phyloP scores from a whole-genome alignment of 2,329 filamentous ascomycete genomes.

The Exophiala sp. region DNA sequence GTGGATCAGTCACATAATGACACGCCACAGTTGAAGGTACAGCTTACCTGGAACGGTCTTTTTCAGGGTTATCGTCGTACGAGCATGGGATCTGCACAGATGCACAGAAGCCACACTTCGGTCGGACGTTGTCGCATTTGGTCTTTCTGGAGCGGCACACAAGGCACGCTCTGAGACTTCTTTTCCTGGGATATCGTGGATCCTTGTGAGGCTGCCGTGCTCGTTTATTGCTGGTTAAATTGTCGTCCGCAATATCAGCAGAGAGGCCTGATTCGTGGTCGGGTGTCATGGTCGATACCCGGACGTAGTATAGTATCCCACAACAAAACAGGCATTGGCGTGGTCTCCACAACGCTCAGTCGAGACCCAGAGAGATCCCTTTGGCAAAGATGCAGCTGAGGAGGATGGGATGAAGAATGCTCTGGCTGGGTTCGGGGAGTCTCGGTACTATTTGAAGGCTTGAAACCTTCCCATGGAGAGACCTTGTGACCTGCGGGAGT shows the following conservation, averaged over 20 bases:
- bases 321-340: background rate
- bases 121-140: slow-evolving; percentile 1
- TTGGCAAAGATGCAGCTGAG: background rate
- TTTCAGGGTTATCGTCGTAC: background rate
- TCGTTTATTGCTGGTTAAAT: background rate
- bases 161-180: background rate
- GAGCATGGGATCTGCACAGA: background rate
- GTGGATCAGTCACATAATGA: background rate
- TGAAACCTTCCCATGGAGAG: no score
- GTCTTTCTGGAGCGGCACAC: slow-evolving; percentile 2
- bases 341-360: background rate
- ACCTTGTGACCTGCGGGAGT: no score
- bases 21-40: background rate
- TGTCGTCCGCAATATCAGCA: background rate
- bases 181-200: background rate
- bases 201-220: background rate
- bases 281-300: background rate
- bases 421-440: background rate
- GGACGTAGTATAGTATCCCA: no score
- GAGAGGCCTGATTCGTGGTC: background rate
- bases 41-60: background rate
- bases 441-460: background rate
- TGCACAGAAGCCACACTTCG: slow-evolving; percentile 2
- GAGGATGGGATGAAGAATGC: background rate
- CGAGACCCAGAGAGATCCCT: background rate